Evolutionary conservation across 2,329 filamentous ascomycete genomes (phyloP).

Genomic region (Colletotrichum caudatum): DNA sequence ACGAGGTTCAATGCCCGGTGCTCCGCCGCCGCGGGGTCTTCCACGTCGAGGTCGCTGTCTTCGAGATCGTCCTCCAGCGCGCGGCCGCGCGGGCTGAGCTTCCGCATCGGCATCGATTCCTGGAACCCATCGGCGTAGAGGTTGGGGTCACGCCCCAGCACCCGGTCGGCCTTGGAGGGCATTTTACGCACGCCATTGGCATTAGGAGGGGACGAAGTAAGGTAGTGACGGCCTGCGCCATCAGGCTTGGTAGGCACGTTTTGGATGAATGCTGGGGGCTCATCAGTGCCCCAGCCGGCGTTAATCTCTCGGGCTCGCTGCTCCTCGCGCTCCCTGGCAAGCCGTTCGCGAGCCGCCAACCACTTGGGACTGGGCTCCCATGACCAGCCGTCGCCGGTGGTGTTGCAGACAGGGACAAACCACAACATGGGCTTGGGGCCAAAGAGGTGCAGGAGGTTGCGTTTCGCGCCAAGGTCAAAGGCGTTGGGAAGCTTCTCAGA

Average conservation of each 20-base stretch:
- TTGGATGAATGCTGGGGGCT: constrained; percentile 43
- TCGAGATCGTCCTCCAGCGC: constrained; percentile 57
- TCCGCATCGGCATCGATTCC: constrained; percentile 58
- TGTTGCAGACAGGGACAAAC: constrained; percentile 85
- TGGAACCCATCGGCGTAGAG: constrained; percentile 64
- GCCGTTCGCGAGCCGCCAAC: constrained; percentile 75
- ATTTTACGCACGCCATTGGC: constrained; percentile 51
- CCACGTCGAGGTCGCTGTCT: constrained; percentile 51
- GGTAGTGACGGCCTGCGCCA: constrained; percentile 48
- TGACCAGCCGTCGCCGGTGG: constrained; percentile 90
- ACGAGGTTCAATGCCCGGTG: constrained; percentile 60
- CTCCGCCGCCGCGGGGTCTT: constrained; percentile 56
- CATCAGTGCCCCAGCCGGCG: constrained; percentile 73
- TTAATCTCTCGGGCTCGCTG: constrained; percentile 73
- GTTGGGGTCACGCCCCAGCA: constrained; percentile 68
- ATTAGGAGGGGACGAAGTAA: constrained; percentile 43
- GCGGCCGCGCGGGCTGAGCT: constrained; percentile 60
- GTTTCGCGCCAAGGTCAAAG: constrained; percentile 88
- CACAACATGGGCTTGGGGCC: constrained; percentile 80
- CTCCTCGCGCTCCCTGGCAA: constrained; percentile 68
- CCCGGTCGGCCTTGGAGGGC: constrained; percentile 69
- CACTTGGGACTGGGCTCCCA: constrained; percentile 91
- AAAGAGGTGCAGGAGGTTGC: constrained; percentile 85
- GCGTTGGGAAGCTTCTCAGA: constrained; percentile 89
- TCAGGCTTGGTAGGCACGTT: constrained; percentile 40